Evolutionary conservation across 371 early-diverging fungal genomes (phyloP), one percentile per base, ranked within the genome.

Genomic region (Capillidium heterosporum): DNA sequence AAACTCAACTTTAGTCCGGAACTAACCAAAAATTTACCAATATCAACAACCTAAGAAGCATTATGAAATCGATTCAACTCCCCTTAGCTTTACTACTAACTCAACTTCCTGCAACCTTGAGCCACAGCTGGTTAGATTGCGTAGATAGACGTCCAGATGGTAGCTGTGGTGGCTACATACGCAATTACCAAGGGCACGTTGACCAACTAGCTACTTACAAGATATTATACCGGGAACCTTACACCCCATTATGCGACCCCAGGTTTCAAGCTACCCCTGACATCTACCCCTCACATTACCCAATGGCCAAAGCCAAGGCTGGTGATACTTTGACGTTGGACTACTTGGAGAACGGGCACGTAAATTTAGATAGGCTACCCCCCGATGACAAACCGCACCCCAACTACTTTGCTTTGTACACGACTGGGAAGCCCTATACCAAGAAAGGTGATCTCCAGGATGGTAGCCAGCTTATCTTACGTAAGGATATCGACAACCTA

Each of bases 81-180:
- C 35, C 7, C 13, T 35, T 35, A 35, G 13, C 35, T 35, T 35
- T 35, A 35, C 35, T 35, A 35, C 7, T 13, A 35, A 7, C 4
- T 35, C 13, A 4, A 35, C 35, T 35, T 35, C 13, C 35, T 7
- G 4, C 13, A 4, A 35, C 13, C 13, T 7, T 7, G 13, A 35
- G 35, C 13, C 65, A 64, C 52, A 61, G 60, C 23, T 67, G 65
- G 64, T 60, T 67, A 0, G 65, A 64, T 42, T 67, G 67, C 48
- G 49, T 61, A 26, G 60, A 67, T 31, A 59, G 60, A 59, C 55
- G 59, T 2, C 56, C 50, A 0, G 59, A 59, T 13, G 63, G 61
- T 27, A 10, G 28, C 1, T 64, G 67, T 39, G 61, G 51, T 7
- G 65, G 65, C 0, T 67, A 31, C 40, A 51, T 51, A 8, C 31